Conservation (phyloP, 2,329 filamentous ascomycete species). For the Pestalotiopsis sp. region DNA sequence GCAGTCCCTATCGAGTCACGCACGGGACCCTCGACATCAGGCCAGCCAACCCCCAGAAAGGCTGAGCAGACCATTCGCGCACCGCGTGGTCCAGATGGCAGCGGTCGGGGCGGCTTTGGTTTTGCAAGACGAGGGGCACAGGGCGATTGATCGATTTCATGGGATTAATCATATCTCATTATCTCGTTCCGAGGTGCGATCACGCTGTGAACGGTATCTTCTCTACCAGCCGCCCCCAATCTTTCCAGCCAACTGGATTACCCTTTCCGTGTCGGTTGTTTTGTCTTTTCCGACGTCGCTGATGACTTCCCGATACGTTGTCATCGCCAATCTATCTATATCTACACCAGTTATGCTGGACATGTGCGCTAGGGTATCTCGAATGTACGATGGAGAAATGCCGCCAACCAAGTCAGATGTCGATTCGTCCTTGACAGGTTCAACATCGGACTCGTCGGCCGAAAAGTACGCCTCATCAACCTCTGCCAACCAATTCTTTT, state of each 20-base stretch:
- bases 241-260: constrained; percentile 86
- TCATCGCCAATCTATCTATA: constrained; percentile 75
- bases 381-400: constrained; percentile 68
- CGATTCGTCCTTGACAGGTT: constrained; percentile 28
- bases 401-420: constrained; percentile 57
- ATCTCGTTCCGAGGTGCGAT: constrained; percentile 2
- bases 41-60: constrained; percentile 53
- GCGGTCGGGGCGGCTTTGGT: constrained; percentile 76
- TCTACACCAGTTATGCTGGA: constrained; percentile 69
- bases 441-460: constrained; percentile 52
- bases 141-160: constrained; percentile 38
- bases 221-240: constrained; percentile 90
- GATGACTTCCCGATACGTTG: constrained; percentile 88
- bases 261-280: constrained; percentile 73
- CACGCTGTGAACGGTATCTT: constrained; percentile 17
- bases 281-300: constrained; percentile 88
- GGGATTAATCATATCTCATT: not conserved
- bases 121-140: constrained; percentile 69
- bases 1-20: constrained; percentile 51
- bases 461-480: constrained; percentile 94
- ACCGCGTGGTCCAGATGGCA: constrained; percentile 78
- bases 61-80: constrained; percentile 71
- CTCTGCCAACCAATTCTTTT: constrained; percentile 81
- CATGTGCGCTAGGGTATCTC: constrained; percentile 77
- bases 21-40: constrained; percentile 36